phyloP scores from a whole-genome alignment of 768 basidiomycete genomes.

The Suillus ampliporus region DNA sequence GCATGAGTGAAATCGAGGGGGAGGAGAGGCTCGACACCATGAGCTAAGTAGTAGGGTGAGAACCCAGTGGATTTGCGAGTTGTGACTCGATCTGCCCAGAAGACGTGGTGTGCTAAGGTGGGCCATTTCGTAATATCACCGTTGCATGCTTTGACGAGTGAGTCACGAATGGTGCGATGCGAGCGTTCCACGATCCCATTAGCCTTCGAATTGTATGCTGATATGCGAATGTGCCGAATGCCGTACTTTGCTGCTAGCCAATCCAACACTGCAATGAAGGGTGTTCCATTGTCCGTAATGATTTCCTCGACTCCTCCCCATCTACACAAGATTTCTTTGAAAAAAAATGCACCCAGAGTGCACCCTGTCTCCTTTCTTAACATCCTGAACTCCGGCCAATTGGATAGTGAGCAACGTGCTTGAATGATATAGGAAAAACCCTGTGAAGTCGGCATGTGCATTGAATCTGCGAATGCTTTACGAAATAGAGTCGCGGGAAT shows the following conservation, averaged over 20 bases:
- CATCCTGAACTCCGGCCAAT: no score
- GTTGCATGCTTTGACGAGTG: neutral
- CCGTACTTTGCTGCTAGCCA: neutral
- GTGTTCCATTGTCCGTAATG: conserved; percentile 1
- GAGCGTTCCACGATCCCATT: neutral
- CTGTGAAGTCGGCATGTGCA: conserved; percentile 30
- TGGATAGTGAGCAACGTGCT: no score
- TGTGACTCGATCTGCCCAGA: conserved; percentile 42
- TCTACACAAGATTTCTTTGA: neutral
- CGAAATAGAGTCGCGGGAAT: conserved; percentile 31
- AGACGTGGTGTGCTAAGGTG: conserved; percentile 27
- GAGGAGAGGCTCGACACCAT: no score
- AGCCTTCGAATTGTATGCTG: conserved; percentile 41
- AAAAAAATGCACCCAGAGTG: no score
- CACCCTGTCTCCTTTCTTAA: no score
- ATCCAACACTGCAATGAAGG: neutral
- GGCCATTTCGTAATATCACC: conserved; percentile 37
- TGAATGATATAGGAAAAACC: neutral
- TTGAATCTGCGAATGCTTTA: conserved; percentile 32
- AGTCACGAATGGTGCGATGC: neutral
- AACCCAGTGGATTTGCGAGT: no score
- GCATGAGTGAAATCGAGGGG: no score
- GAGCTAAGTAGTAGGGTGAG: no score
- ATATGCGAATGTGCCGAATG: neutral
- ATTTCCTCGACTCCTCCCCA: conserved; percentile 1